Conservation (phyloP, 2,329 filamentous ascomycete genomes). For the Fusarium odoratissimum region DNA sequence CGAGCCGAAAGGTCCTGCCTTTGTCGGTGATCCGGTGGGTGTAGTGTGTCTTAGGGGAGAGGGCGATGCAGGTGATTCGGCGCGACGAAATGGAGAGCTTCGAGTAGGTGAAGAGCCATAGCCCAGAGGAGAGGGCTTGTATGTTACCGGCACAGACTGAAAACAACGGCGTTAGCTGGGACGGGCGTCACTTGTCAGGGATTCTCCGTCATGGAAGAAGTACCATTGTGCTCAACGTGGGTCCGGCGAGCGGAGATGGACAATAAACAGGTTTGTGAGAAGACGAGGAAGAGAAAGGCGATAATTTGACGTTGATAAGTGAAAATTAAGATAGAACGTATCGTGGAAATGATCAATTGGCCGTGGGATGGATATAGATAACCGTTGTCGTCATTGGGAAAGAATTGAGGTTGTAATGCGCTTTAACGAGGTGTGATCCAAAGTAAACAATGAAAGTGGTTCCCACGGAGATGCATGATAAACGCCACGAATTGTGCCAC, state of each 20-base stretch:
- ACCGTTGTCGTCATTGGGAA: slow-evolving; percentile 33
- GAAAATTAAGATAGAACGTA: background rate
- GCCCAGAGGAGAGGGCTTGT: slow-evolving; percentile 78
- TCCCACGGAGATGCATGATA: slow-evolving; percentile 41
- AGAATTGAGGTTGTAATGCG: slow-evolving; percentile 31
- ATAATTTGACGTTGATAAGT: slow-evolving; percentile 12
- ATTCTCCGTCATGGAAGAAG: slow-evolving; percentile 41
- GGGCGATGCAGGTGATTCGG: slow-evolving; percentile 73
- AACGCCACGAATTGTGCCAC: slow-evolving; percentile 13
- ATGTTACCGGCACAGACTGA: slow-evolving; percentile 67
- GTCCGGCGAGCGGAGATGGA: slow-evolving; percentile 39
- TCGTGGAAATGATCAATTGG: slow-evolving; percentile 3
- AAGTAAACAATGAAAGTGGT: slow-evolving; percentile 45
- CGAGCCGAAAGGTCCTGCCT: slow-evolving; percentile 48
- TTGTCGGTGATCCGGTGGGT: slow-evolving; percentile 71
- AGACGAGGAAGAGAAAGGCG: slow-evolving; percentile 6
- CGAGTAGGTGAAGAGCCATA: slow-evolving; percentile 73
- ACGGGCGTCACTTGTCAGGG: slow-evolving; percentile 38
- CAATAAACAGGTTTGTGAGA: slow-evolving; percentile 34
- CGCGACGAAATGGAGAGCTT: slow-evolving; percentile 71
- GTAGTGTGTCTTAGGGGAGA: slow-evolving; percentile 73
- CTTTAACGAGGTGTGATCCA: slow-evolving; percentile 21
- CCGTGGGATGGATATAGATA: slow-evolving; percentile 20
- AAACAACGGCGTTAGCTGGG: slow-evolving; percentile 45
- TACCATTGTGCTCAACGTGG: slow-evolving; percentile 51